Base-by-base conservation (phyloP, 2,329 filamentous ascomycete species). In the Didymella exigua region DNA sequence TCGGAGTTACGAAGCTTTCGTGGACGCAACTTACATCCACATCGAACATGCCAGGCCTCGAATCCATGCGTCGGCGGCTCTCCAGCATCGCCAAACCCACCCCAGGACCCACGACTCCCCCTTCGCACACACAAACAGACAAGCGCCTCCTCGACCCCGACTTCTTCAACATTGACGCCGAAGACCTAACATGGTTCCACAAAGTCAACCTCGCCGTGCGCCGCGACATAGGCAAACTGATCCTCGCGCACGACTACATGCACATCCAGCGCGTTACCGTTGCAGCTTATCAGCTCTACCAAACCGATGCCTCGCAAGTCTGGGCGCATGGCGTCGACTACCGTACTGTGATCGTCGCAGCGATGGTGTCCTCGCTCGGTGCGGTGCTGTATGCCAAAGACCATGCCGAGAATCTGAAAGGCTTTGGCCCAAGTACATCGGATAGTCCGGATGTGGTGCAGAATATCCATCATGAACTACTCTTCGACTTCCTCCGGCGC, bases 171-270 rank as follows among this genome's bases (percentile, higher is more conserved):
- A 61, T 65, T 26, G 54, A 57, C 0, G 19, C 36, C 4, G 37
- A 49, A 1, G 36, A 64, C 19, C 48, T 53, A 3, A n/a, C 36
- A 11, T 53, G 62, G 53, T 70, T 67, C 23, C 36, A 42, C 21
- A 56, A 51, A 21, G 60, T 68, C 68, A 78, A 81, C 36, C 27
- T 53, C 10, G 56, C 54, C 5, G 60, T 67, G 10, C 49, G 58
- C n/a, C 30, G 40, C 2, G 55, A 61, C 42, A 66, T 65, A 50
- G 91, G 89, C 79, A 93, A 93, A 88, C 80, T 91, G 76, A 91
- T 96, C 75, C 84, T 86, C 41, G 93, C 90, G 3, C 91, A 96
- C 77, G 90, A 96, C 77, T 95, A 90, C 79, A 81, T 84, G 59
- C 92, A 96, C 74, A 89, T 96, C 66, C 79, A 85, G 63, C 87